phyloP scores from a whole-genome alignment of 345 rosid species.

The Citrus medica region DNA sequence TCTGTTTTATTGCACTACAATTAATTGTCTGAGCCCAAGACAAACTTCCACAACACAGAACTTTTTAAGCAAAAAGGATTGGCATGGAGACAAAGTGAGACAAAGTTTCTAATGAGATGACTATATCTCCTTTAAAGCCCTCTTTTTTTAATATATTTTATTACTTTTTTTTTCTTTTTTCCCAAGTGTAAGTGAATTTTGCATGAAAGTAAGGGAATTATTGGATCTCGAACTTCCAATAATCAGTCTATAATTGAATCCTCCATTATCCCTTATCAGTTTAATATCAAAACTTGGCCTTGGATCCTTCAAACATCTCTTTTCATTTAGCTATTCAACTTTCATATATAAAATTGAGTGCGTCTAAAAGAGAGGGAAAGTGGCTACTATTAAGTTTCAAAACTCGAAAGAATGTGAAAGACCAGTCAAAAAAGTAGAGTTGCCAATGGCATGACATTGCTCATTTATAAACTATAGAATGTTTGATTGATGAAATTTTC shows the following conservation, averaged over 20 bases:
- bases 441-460: slow-evolving; percentile 14
- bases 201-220: slow-evolving; percentile 69
- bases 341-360: neutral
- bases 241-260: slow-evolving; percentile 43
- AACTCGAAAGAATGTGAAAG: slow-evolving; percentile 14
- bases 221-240: slow-evolving; percentile 52
- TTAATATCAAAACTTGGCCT: slow-evolving; percentile 18
- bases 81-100: slow-evolving; percentile 40
- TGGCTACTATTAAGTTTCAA: neutral
- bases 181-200: slow-evolving; percentile 8
- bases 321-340: neutral
- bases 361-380: neutral
- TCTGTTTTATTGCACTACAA: slow-evolving; percentile 21
- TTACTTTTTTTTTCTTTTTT: neutral
- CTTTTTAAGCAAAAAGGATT: slow-evolving; percentile 18
- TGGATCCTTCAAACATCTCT: slow-evolving; percentile 40
- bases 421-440: slow-evolving; percentile 45
- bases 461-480: neutral
- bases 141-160: neutral
- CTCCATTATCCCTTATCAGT: slow-evolving; percentile 14
- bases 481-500: slow-evolving; percentile 18
- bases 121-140: slow-evolving; percentile 28
- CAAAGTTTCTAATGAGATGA: slow-evolving; percentile 38
- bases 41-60: slow-evolving; percentile 32
- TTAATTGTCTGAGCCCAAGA: slow-evolving; percentile 20